Conservation (phyloP, 331 rosid genomes). For the Prunus yedoensis region DNA sequence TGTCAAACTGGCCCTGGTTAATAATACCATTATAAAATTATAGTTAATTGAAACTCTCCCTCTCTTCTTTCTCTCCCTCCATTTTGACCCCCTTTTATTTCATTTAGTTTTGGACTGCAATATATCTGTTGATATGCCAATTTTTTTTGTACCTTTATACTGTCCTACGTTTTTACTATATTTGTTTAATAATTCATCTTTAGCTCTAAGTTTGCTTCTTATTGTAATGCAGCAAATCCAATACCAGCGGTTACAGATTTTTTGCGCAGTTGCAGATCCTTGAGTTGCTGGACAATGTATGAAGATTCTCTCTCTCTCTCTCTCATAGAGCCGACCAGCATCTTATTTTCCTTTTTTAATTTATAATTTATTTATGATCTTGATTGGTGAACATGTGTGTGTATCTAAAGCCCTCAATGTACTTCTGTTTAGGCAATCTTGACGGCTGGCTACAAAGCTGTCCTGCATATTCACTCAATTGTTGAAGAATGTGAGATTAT, state of each 20-base stretch:
- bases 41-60: too few species aligned
- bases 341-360: background rate
- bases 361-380: too few species aligned
- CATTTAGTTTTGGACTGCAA: too few species aligned
- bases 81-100: too few species aligned
- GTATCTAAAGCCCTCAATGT: conserved; percentile 15
- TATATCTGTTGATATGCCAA: background rate
- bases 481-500: conserved; percentile 99
- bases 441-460: conserved; percentile 97
- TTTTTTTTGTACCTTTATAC: background rate
- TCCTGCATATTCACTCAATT: conserved; percentile 84
- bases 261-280: conserved; percentile 82
- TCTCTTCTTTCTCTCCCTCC: background rate
- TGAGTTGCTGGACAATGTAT: conserved; percentile 89
- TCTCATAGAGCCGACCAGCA: background rate
- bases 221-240: conserved; percentile 61
- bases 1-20: too few species aligned
- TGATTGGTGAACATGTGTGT: conserved; percentile 9
- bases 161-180: too few species aligned
- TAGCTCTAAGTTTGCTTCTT: background rate
- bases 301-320: background rate
- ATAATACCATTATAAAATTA: too few species aligned
- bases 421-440: conserved; percentile 69
- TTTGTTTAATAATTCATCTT: background rate
- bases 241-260: conserved; percentile 66